A percentile compares a stretch with the other conserved stretches of the same genome.
Evolutionary conservation across 495 filamentous ascomycete species (phyloP).

Genomic region (Terfezia claveryi): DNA sequence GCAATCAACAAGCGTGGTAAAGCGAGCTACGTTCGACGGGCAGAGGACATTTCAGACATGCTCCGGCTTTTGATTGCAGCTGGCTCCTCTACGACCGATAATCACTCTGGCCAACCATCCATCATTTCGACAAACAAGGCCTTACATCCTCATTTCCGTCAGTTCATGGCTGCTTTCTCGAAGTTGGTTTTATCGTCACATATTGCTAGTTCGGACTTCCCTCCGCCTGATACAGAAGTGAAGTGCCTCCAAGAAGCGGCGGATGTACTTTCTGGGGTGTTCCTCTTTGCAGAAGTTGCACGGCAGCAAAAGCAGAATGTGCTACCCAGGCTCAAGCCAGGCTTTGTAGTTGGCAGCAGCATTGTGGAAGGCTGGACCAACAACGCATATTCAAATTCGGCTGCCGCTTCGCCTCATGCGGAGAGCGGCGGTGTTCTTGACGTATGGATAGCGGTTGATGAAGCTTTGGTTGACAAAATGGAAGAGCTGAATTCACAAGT

Average conservation of each 20-base stretch:
- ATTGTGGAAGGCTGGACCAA: slow-evolving; percentile 70
- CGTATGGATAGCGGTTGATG: slow-evolving; percentile 39
- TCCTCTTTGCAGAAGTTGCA: slow-evolving; percentile 86
- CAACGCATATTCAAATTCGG: background rate
- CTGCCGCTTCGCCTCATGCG: background rate
- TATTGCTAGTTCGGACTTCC: slow-evolving; percentile 87
- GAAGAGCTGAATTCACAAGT: slow-evolving; percentile 44
- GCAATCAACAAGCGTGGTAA: slow-evolving; percentile 57
- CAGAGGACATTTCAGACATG: slow-evolving; percentile 95
- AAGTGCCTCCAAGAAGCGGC: slow-evolving; percentile 94
- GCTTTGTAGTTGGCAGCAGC: slow-evolving; percentile 66
- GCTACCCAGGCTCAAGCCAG: slow-evolving; percentile 72
- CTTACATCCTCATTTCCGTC: slow-evolving; percentile 87
- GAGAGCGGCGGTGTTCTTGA: slow-evolving; percentile 46
- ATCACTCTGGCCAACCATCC: slow-evolving; percentile 95
- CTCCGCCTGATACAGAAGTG: slow-evolving; percentile 51
- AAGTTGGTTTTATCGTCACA: slow-evolving; percentile 97
- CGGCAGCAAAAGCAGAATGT: slow-evolving; percentile 74
- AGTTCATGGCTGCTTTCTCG: slow-evolving; percentile 99
- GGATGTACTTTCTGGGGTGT: slow-evolving; percentile 78
- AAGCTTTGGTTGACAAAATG: slow-evolving; percentile 53
- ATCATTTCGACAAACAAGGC: slow-evolving; percentile 95
- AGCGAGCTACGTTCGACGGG: slow-evolving; percentile 73
- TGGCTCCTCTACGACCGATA: slow-evolving; percentile 89
- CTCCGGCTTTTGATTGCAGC: slow-evolving; percentile 81